These are phyloP conservation scores for Corymbia citriodora DNA, from an alignment of 441 rosid genomes.

Conservation along the genomic window DNA sequence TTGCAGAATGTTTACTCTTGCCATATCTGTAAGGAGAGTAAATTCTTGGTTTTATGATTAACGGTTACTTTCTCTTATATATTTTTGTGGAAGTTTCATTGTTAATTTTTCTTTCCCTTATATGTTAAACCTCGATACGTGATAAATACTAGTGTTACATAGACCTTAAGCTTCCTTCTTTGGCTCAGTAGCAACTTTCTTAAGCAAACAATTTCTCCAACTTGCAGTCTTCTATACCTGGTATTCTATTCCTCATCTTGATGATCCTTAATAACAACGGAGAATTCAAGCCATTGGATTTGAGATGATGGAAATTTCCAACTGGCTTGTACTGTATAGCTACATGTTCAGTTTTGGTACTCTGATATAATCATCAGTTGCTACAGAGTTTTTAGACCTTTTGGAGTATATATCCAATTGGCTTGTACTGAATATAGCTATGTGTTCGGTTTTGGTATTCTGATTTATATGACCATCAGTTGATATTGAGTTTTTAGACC, in stretches of 20 bases:
- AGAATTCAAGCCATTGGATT: background rate
- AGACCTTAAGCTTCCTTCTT: background rate
- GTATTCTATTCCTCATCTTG: background rate
- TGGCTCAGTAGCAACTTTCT: background rate
- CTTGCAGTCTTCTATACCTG: background rate
- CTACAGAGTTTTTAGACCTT: background rate
- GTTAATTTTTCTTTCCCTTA: background rate
- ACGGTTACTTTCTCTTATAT: background rate
- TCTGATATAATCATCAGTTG: background rate
- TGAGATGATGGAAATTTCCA: background rate
- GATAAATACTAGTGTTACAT: background rate
- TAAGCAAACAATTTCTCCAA: background rate
- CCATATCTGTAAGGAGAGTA: background rate
- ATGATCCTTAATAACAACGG: background rate
- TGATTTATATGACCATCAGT: background rate
- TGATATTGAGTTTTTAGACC: background rate
- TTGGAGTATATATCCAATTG: background rate
- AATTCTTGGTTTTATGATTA: background rate
- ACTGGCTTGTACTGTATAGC: background rate
- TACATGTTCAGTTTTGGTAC: background rate
- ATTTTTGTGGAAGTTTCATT: background rate
- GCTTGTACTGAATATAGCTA: background rate
- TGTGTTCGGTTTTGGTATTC: background rate
- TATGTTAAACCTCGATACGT: background rate
- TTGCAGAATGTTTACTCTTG: background rate